Evolutionary conservation across 176 grass and related monocot genomes (phyloP), one percentile per base, ranked within the genome.

Genomic region (Musa schizocarpa): DNA sequence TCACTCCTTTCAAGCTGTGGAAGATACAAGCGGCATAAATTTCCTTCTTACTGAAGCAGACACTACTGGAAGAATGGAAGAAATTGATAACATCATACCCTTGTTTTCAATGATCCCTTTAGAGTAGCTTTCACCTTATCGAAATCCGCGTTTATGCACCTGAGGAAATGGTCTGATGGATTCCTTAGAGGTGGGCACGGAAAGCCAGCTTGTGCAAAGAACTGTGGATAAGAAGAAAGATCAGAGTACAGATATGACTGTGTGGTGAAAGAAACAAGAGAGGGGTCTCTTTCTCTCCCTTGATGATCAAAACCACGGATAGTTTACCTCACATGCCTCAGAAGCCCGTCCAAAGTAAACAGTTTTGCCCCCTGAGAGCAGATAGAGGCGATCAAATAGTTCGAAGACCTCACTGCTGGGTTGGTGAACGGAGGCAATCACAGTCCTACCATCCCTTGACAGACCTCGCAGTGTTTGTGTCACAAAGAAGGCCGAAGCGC

Each of bases 121-220:
- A 99, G 83, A 74, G 96, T 99, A 79, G 86, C 91, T 79, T 99
- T 99, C 50, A 99, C 96, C 86, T 99, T 99, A 83, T 99, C 96
- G 49, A 99, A 99, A 63, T 99, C 96, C 0, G 96, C 92, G 71
- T 99, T 99, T 52, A 99, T 86, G 71, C 96, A 99, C 79, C 88
- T 82, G 53, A 99, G 85, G 87, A 95, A 99, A 81, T 99, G 91
- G 52, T 99, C 96, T 1, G 96, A 95, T 10, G 96, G 96, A n/a
- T 99, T 99, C 67, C 96, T 81, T 72, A 94, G 71, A 3, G 86
- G 74, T 1, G 96, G 91, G 78, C 96, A 99, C 1, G 96, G 96
- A 82, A 99, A 99, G 13, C 96, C 96, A 27, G 34, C 77, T 85
- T 86, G 85, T 5, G 91, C 84, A 54, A 99, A 99, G 85, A 99